Evolutionary conservation across 352 stramenopile species (phyloP).

Genomic region (Globisporangium emineosum): DNA sequence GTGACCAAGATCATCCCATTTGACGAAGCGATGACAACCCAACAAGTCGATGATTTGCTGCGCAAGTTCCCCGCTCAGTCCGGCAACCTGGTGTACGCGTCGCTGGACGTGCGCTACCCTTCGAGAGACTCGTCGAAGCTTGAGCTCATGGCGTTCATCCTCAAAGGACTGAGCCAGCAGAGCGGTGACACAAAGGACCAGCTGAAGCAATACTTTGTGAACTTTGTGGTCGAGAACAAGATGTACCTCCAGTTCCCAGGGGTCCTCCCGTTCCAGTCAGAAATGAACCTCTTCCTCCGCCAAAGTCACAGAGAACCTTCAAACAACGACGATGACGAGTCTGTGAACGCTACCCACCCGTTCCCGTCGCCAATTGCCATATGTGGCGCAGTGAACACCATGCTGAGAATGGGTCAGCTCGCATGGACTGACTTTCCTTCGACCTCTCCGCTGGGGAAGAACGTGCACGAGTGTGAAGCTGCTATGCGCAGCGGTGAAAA

Average conservation of each 20-base stretch:
- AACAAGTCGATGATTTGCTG: slow-evolving; percentile 35
- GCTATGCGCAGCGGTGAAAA: slow-evolving; percentile 18
- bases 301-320: slow-evolving; percentile 6
- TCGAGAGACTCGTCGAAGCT: slow-evolving; percentile 10
- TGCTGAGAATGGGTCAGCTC: slow-evolving; percentile 38
- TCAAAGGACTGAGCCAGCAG: slow-evolving; percentile 8
- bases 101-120: slow-evolving; percentile 43
- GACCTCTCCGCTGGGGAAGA: slow-evolving; percentile 31
- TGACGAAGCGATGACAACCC: slow-evolving; percentile 14
- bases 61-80: slow-evolving; percentile 33
- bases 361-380: slow-evolving; percentile 17
- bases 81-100: slow-evolving; percentile 40
- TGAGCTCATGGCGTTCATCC: slow-evolving; percentile 41
- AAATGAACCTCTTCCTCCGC: slow-evolving; percentile 50
- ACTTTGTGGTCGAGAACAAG: slow-evolving; percentile 6
- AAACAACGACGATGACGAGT: not conserved
- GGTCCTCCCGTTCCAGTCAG: slow-evolving; percentile 53
- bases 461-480: slow-evolving; percentile 25
- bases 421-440: slow-evolving; percentile 44
- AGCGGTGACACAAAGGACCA: slow-evolving; percentile 21
- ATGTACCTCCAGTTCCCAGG: slow-evolving; percentile 33
- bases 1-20: slow-evolving; percentile 48
- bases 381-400: slow-evolving; percentile 42
- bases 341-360: slow-evolving; percentile 5
- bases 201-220: slow-evolving; percentile 38